Evolutionary conservation across 306 rosid species (phyloP).

Genomic region (Dalbergia cultrata): DNA sequence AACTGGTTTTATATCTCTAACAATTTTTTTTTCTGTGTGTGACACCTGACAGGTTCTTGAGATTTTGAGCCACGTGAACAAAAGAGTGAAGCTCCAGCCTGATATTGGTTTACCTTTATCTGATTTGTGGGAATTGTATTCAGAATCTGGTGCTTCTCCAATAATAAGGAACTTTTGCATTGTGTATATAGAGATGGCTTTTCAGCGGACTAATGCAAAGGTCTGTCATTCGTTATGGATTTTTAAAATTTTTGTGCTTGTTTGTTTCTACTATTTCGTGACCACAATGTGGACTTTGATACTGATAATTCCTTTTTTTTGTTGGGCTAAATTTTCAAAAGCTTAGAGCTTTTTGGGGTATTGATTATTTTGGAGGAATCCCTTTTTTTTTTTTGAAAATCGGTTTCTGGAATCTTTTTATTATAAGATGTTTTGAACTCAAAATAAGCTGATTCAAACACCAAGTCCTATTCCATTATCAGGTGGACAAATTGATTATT

Average conservation of each 20-base stretch:
- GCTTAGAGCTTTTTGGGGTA: background rate
- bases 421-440: background rate
- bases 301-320: slow-evolving; percentile 24
- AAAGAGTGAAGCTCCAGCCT: slow-evolving; percentile 91
- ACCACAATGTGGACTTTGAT: slow-evolving; percentile 10
- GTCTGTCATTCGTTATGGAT: slow-evolving; percentile 49
- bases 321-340: background rate
- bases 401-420: background rate
- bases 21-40: slow-evolving; percentile 30
- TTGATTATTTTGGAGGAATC: background rate
- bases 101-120: slow-evolving; percentile 84
- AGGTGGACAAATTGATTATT: slow-evolving; percentile 21
- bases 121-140: slow-evolving; percentile 84
- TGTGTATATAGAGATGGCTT: slow-evolving; percentile 95
- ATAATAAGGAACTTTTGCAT: slow-evolving; percentile 95
- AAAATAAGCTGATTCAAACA: background rate
- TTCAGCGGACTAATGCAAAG: slow-evolving; percentile 76
- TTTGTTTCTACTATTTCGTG: slow-evolving; percentile 29
- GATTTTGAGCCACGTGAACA: slow-evolving; percentile 96
- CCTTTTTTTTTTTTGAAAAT: too few species aligned
- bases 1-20: background rate
- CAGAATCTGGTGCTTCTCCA: slow-evolving; percentile 66
- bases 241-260: slow-evolving; percentile 8
- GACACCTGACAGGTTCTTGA: slow-evolving; percentile 83
- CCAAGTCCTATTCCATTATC: background rate